Evolutionary conservation across 2,329 filamentous ascomycete species (phyloP), one percentile per base, ranked within the genome.

Genomic region (Pyrenochaeta sp.): DNA sequence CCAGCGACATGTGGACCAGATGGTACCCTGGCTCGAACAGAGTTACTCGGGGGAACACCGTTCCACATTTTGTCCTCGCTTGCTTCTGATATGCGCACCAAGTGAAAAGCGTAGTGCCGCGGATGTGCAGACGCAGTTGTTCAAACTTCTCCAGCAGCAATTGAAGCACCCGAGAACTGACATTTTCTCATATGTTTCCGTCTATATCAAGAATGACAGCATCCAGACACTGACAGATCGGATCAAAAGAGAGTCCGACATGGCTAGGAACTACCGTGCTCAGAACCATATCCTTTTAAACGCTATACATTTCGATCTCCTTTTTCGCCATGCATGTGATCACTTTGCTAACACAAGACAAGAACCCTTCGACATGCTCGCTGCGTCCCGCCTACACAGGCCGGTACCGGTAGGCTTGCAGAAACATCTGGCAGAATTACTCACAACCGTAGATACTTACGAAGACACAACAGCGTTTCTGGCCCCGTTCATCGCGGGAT

Each of bases 121-220:
- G 32, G 24, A 13, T 35, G 20, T 35, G 24, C 20, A 35, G 32
- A 15, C n/a, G 20, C 13, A 35, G 20, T 22, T 35, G n/a, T 15
- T 35, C 22, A 22, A 35, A 13, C 4, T 35, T 14, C 24, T 35
- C 9, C 20, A 35, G 13, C 22, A 7, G 20, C 32, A 14, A 35
- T 22, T 35, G 20, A 35, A 35, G 24, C 20, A 35, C 20, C 20
- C 32, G 15, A 35, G 32, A 35, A 23, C 32, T 17, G 20, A 35
- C 20, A 23, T 35, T 13, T 35, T 22, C 18, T 35, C 32, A 6
- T 22, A 22, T 22, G n/a, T 35, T 22, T 24, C 32, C 11, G 20
- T 35, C 14, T 35, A 35, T 22, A 22, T 35, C 11, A 15, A 35
- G 18, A 13, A 35, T 7, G 8, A 20, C 18, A 35, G 21, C 21